Evolutionary conservation across 768 basidiomycete genomes (phyloP), one percentile per base, ranked within the genome.

Genomic region (Lactarius trivialis): DNA sequence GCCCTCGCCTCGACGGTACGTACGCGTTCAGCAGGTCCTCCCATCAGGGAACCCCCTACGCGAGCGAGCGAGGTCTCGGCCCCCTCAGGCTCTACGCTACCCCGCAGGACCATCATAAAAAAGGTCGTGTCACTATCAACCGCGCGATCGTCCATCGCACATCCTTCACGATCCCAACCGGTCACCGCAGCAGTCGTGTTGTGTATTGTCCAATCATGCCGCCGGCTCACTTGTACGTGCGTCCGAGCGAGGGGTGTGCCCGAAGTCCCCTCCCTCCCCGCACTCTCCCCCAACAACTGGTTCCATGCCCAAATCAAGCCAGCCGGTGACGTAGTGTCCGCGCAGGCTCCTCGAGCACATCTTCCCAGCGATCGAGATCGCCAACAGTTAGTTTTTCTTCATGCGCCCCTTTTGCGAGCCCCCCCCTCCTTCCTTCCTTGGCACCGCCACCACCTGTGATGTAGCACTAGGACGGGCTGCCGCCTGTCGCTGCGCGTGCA

Each of bases 391-490:
- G n/a, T 21, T 12, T 5, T 45, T 24, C n/a, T 36, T n/a, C 5
- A 6, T 30, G 3, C 30, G 30, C 7, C 45, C 34, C 60, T 43
- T 60, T 15, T 26, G 30, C 9, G 19, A 43, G 28, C 45, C 45
- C 41, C 4, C 24, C 45, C 43, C 43, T n/a, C n/a, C n/a, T n/a
- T n/a, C 43, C 19, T 15, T 45, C 43, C 52, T 26, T 61, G 39
- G 52, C 61, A 62, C 50, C 51, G 61, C 61, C 61, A 62, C 61
- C 21, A n/a, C 21, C 12, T 11, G 45, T 48, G 45, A 48, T 24
- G 45, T 15, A 28, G 12, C 19, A n/a, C 33, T 48, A 60, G 60
- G 60, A 45, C 54, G 12, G 2, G n/a, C 12, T 30, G 45, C 28
- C 6, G 54, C 28, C 36, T 60, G 58, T 51, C 33, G 39, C n/a